Evolutionary conservation across 768 basidiomycete genomes (phyloP), one percentile per base, ranked within the genome.

Genomic region (Hygrocybe coccinea): DNA sequence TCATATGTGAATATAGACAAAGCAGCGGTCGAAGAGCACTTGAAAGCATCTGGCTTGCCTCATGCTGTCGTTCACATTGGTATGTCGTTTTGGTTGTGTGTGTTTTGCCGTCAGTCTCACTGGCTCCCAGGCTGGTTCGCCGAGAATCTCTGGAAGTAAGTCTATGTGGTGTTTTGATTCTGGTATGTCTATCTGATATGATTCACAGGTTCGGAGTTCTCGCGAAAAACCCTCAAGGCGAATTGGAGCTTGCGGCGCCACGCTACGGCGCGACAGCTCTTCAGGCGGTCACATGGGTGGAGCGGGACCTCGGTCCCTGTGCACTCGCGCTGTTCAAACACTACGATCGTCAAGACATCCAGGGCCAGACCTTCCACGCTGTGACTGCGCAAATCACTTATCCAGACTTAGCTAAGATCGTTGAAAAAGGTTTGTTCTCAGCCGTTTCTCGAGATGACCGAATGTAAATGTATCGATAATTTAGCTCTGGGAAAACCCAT

Each of bases 121-220:
- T 59, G 1, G 51, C 12, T 50, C 15, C 56, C 60, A 17, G 55
- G 50, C 19, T 59, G 54, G 54, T 59, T 60, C 36, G 22, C 37
- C 8, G 58, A 61, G 14, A 61, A 58, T n/a, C 54, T 62, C 17
- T 59, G 55, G 56, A 61, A 60, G 57, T 63, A 25, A 12, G 60
- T 50, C 9, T 36, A 22, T 21, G 2, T 17, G 2, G 12, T 5
- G 1, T 11, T n/a, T n/a, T 34, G n/a, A 11, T 35, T n/a, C 15
- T 17, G 11, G 11, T 12, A 6, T 7, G 24, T 33, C n/a, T n/a
- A 43, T 59, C 29, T 54, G 47, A 12, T 47, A 45, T 10, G 15
- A 19, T n/a, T 17, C 8, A 39, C 33, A 53, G 52, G 10, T 45
- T 53, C 10, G 22, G 24, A n/a, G 22, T 3, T 17, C 41, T 60